phyloP scores from a whole-genome alignment of 805 yeast species.

The Schwanniomyces occidentalis region DNA sequence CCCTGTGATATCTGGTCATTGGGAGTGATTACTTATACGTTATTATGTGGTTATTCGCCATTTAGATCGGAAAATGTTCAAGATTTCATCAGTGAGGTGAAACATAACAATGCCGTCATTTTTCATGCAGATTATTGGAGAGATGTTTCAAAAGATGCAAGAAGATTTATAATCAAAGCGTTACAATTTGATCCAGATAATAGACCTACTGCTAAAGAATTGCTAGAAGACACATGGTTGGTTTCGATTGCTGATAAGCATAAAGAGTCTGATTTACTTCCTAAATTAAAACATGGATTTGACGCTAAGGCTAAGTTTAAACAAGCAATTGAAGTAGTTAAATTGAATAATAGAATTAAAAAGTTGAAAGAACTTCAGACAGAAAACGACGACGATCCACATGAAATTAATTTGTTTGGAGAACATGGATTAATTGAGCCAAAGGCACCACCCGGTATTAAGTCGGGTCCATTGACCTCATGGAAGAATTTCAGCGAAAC shows the following conservation, averaged over 20 bases:
- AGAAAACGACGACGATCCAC: conserved; percentile 55
- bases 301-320: conserved; percentile 81
- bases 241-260: conserved; percentile 49
- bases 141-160: conserved; percentile 76
- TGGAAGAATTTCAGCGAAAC: conserved; percentile 32
- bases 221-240: conserved; percentile 74
- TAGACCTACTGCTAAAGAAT: conserved; percentile 67
- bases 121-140: conserved; percentile 90
- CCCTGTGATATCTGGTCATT: conserved; percentile 96
- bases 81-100: conserved; percentile 80
- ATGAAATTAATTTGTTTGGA: conserved; percentile 44
- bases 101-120: conserved; percentile 68
- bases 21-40: conserved; percentile 89
- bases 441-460: conserved; percentile 4
- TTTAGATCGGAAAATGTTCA: conserved; percentile 80
- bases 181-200: conserved; percentile 65
- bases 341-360: conserved; percentile 74
- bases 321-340: conserved; percentile 83
- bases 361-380: conserved; percentile 64
- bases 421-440: conserved; percentile 27
- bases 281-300: conserved; percentile 76
- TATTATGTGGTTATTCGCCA: conserved; percentile 90
- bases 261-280: conserved; percentile 68
- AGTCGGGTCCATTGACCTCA: conserved; percentile 16
- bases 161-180: conserved; percentile 70